phyloP scores from a whole-genome alignment of 2,329 filamentous ascomycete species.

The Fusarium cyanostomum region DNA sequence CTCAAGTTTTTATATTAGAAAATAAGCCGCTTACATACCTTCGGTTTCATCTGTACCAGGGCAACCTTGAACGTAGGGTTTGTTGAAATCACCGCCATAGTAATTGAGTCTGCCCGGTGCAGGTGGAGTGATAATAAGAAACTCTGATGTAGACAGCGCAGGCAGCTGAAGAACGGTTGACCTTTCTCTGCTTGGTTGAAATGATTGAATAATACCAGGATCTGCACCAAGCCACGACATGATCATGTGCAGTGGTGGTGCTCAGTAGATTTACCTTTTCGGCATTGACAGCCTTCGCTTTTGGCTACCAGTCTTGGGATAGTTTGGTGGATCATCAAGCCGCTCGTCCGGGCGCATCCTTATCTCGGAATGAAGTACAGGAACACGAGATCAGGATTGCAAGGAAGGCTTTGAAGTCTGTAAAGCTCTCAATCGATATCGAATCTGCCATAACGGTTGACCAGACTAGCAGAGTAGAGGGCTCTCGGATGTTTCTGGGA shows the following conservation, averaged over 20 bases:
- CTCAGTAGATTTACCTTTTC: slow-evolving; percentile 4
- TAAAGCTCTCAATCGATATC: too few species aligned
- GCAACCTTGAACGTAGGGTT: slow-evolving; percentile 29
- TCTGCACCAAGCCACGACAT: neutral
- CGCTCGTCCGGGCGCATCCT: neutral
- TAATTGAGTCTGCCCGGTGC: neutral
- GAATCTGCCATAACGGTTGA: too few species aligned
- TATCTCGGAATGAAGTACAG: neutral
- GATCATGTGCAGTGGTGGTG: neutral
- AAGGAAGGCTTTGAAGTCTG: too few species aligned
- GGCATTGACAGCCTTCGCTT: slow-evolving; percentile 25
- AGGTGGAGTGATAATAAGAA: neutral
- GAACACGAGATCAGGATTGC: neutral
- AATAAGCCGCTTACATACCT: slow-evolving; percentile 10
- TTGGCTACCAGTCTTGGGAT: slow-evolving; percentile 13
- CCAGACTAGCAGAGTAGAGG: too few species aligned
- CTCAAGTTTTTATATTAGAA: neutral
- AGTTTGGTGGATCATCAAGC: slow-evolving; percentile 9
- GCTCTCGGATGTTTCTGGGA: too few species aligned
- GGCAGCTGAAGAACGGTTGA: neutral
- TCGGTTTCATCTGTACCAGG: slow-evolving; percentile 36
- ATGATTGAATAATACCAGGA: too few species aligned
- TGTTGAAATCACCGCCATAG: slow-evolving; percentile 19
- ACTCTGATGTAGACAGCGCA: neutral
- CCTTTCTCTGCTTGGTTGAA: neutral